Evolutionary conservation across 208 protist species (phyloP), one percentile per base, ranked within the genome.

Genomic region (Trypanosoma conorhini): DNA sequence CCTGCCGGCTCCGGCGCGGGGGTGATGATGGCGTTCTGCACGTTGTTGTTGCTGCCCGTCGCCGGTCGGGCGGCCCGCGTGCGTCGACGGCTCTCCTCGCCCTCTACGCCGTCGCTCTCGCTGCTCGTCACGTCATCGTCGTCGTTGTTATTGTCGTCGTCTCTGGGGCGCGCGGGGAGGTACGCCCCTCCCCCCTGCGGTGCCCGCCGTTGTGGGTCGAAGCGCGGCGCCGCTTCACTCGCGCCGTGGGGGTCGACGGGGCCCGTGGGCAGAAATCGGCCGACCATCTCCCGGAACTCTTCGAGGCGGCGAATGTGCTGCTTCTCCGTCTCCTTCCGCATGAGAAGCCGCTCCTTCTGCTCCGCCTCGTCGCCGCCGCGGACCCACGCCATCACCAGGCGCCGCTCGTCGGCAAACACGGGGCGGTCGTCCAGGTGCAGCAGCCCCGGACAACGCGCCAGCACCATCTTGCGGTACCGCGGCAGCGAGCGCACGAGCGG

Each of bases 391-490:
- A 76, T 87, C 13, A 93, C 83, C 21, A 94, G 74, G 0, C 88
- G 86, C 1, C 95, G 88, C 75, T 98, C 95, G 28, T 88, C 82
- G 8, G 80, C 83, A 61, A 95, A 96, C 0, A 98, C 93, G 7
- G 93, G 94, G 0, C 89, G 81, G 33, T 98, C 95, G 66, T 98
- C 97, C 21, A 98, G 74, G 72, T 98, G 93, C 33, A 92, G 75
- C 3, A 98, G 83, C 8, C 40, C 21, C 28, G 71, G 65, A 44
- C 87, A 91, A 9, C 79, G 76, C 24, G 83, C 67, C 8, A 98
- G 85, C 0, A 97, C 70, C 0, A 73, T 84, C 78, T 97, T 97
- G 55, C 97, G 86, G 71, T 98, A 98, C 60, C 84, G 78, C 8
- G 81, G 70, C 50, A 98, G 71, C 0, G 80, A 85, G 28, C 88